Evolutionary conservation across 2,329 filamentous ascomycete species (phyloP), one percentile per base, ranked within the genome.

Genomic region (Neopestalotiopsis rosae): DNA sequence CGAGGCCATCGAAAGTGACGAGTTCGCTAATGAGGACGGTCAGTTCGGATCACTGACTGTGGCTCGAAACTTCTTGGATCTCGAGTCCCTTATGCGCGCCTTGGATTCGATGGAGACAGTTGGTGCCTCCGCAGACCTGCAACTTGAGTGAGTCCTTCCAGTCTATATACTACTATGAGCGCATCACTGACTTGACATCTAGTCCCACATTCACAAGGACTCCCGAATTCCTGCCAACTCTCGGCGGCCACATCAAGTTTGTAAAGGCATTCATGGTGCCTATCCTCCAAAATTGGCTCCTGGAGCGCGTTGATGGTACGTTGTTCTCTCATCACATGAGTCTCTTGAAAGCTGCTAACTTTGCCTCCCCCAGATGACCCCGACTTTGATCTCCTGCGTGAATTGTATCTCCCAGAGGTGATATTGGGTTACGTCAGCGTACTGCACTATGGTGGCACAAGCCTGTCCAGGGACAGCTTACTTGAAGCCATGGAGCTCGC

Each of bases 401-500:
- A 90, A 67, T 88, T 89, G 0, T 98, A 97, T 79, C 86, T 99
- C 3, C 95, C 96, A 1, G 94, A 98, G 78, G 88, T 93, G 20
- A 85, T 97, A 57, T 86, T 99, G 64, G 93, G 92, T 2, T 98
- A 96, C 78, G 89, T 96, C 77, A 91, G 89, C 74, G 91, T 92
- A 1, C 84, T 98, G 64, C 92, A 97, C 78, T 92, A 92, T 76
- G 92, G 92, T 0, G 94, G 94, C 3, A 90, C 90, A 61, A 87
- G 89, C 63, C 83, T 97, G 58, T 91, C 90, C 61, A 90, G 94
- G 58, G 93, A 95, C 69, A 88, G 92, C 72, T 85, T 97, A 20
- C 86, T 96, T 32, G 91, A 95, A 76, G 93, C 91, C 75, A 95
- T 99, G 92, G 93, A 97, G 69, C 84, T 99, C 17, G 91, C 94